Evolutionary conservation across 495 filamentous ascomycete species (phyloP).

Genomic region (Stereocaulon alpinum): DNA sequence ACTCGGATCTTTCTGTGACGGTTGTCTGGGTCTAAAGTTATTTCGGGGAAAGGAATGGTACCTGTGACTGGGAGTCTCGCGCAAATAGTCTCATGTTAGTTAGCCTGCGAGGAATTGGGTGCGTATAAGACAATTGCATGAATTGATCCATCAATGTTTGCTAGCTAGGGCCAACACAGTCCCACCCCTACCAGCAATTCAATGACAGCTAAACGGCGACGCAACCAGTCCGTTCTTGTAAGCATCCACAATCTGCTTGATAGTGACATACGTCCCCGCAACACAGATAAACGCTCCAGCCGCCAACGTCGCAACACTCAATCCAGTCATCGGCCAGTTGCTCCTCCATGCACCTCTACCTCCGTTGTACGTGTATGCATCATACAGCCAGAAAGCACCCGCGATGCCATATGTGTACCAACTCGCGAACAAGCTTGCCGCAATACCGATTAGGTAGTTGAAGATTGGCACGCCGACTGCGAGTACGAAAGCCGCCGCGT

Average conservation of each 20-base stretch:
- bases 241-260: slow-evolving; percentile 37
- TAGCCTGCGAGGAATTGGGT: too few species aligned
- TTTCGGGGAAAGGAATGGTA: too few species aligned
- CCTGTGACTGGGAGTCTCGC: too few species aligned
- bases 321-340: slow-evolving; percentile 30
- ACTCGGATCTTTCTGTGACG: too few species aligned
- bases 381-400: slow-evolving; percentile 38
- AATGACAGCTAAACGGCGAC: slow-evolving; percentile 20
- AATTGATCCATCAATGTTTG: too few species aligned
- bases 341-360: slow-evolving; percentile 25
- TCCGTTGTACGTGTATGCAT: slow-evolving; percentile 30
- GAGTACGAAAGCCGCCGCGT: slow-evolving; percentile 38
- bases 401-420: slow-evolving; percentile 37
- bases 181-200: too few species aligned
- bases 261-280: slow-evolving; percentile 41
- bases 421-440: slow-evolving; percentile 33
- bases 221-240: slow-evolving; percentile 16
- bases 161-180: too few species aligned
- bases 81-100: too few species aligned
- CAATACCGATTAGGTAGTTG: slow-evolving; percentile 41
- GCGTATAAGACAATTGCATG: too few species aligned
- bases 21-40: too few species aligned
- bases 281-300: slow-evolving; percentile 40
- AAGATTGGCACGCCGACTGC: slow-evolving; percentile 46
- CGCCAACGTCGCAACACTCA: slow-evolving; percentile 34